phyloP scores from a whole-genome alignment of 345 rosid species.

The Carallia brachiata region DNA sequence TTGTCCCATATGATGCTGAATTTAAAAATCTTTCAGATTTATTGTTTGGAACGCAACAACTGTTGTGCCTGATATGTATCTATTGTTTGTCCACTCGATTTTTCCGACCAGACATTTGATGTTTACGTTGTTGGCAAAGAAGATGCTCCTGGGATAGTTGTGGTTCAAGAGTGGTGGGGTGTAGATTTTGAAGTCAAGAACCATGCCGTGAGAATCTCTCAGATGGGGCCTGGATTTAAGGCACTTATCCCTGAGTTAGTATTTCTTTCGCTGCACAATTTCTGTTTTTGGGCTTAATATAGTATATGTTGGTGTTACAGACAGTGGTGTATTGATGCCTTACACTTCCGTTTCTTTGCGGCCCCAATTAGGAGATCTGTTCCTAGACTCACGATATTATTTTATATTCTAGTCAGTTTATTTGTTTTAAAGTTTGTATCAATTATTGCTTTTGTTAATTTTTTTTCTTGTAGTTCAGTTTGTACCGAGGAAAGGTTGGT shows the following conservation, averaged over 20 bases:
- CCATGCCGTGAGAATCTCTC: conserved; percentile 79
- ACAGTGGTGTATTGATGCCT: no score
- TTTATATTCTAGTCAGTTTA: no score
- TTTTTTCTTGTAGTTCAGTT: conserved; percentile 29
- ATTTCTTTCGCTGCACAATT: no score
- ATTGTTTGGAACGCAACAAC: no score
- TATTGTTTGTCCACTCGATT: background rate
- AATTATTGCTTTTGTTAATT: background rate
- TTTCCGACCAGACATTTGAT: conserved; percentile 62
- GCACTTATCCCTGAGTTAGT: conserved; percentile 88
- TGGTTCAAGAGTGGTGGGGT: conserved; percentile 99
- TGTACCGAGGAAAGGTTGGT: conserved; percentile 95
- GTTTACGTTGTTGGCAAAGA: conserved; percentile 91
- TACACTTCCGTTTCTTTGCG: no score
- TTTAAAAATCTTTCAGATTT: no score
- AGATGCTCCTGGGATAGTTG: conserved; percentile 85
- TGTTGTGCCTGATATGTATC: background rate
- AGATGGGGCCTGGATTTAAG: conserved; percentile 74
- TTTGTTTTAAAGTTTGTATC: background rate
- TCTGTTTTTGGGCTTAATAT: no score
- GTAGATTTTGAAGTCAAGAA: conserved; percentile 94
- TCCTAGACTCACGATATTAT: no score
- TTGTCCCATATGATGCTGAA: no score
- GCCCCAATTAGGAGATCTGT: no score
- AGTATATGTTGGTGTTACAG: no score